Percentiles rank a stretch among this genome's conserved stretches.
phyloP scores from a whole-genome alignment of 2,329 filamentous ascomycete species.

The Fusarium begoniae region DNA sequence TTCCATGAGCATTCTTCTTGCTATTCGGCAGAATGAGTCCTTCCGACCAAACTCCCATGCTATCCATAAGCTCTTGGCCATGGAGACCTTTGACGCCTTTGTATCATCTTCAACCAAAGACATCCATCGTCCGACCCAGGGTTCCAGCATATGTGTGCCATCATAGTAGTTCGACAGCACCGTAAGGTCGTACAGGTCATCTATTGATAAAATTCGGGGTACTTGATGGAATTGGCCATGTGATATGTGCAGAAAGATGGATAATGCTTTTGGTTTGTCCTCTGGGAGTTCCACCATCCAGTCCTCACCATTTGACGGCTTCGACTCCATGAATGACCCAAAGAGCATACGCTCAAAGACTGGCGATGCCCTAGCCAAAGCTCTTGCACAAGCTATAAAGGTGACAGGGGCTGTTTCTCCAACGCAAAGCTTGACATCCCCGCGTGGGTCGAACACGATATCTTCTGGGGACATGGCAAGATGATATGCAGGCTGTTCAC shows the following conservation, averaged over 20 bases:
- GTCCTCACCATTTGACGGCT: background rate
- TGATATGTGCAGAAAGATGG: background rate
- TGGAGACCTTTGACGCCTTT: background rate
- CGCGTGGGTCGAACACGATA: background rate
- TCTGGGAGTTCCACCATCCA: background rate
- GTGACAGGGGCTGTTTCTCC: background rate
- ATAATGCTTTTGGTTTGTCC: background rate
- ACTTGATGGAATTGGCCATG: background rate
- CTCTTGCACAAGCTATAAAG: background rate
- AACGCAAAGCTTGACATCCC: background rate
- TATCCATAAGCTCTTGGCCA: background rate
- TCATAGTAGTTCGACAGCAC: background rate
- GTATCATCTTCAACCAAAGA: background rate
- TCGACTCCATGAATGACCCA: background rate
- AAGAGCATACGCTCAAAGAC: background rate
- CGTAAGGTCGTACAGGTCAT: background rate
- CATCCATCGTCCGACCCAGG: background rate
- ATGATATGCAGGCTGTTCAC: background rate
- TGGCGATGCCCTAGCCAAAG: background rate
- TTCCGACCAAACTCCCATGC: background rate
- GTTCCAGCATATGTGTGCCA: background rate
- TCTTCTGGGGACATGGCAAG: background rate
- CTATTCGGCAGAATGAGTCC: background rate
- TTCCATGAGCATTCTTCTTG: background rate
- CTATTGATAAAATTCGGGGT: background rate